Conservation (phyloP, 2,329 filamentous ascomycete genomes). For the Hymenoscyphus infarciens region DNA sequence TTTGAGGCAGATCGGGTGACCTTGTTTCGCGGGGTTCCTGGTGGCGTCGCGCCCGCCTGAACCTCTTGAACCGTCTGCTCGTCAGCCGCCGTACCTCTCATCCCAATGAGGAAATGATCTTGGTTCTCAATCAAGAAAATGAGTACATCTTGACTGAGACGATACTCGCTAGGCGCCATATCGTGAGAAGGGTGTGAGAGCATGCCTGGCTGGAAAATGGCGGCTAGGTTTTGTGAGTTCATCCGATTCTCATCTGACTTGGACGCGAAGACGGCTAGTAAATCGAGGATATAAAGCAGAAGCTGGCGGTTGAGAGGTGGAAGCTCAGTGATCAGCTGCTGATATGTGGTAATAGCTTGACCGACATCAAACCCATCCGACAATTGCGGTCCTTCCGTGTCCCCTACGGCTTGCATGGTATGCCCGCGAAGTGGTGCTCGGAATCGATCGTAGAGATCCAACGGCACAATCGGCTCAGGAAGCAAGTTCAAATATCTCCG, state of each 20-base stretch:
- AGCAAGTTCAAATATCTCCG: slow-evolving; percentile 94
- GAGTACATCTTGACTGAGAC: slow-evolving; percentile 91
- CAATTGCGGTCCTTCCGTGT: slow-evolving; percentile 65
- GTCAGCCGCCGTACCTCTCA: slow-evolving; percentile 98
- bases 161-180: slow-evolving; percentile 93
- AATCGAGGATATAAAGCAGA: slow-evolving; percentile 89
- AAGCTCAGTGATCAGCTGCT: slow-evolving; percentile 85
- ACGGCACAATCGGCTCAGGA: slow-evolving; percentile 91
- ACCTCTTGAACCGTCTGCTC: slow-evolving; percentile 64
- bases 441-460: slow-evolving; percentile 90
- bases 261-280: slow-evolving; percentile 93
- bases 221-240: slow-evolving; percentile 89
- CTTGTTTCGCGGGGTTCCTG: slow-evolving; percentile 46
- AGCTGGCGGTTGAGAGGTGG: slow-evolving; percentile 91
- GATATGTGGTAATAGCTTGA: slow-evolving; percentile 77
- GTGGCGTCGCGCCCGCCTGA: slow-evolving; percentile 64
- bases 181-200: slow-evolving; percentile 91
- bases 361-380: slow-evolving; percentile 71
- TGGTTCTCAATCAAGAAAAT: slow-evolving; percentile 99
- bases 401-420: slow-evolving; percentile 69
- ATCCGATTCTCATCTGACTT: slow-evolving; percentile 97
- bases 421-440: slow-evolving; percentile 68
- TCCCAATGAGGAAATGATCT: slow-evolving; percentile 95
- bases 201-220: slow-evolving; percentile 96
- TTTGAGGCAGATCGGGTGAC: slow-evolving; percentile 78